Evolutionary conservation across 1,139 yeast species (phyloP).

Genomic region (Kodamaea sp.): DNA sequence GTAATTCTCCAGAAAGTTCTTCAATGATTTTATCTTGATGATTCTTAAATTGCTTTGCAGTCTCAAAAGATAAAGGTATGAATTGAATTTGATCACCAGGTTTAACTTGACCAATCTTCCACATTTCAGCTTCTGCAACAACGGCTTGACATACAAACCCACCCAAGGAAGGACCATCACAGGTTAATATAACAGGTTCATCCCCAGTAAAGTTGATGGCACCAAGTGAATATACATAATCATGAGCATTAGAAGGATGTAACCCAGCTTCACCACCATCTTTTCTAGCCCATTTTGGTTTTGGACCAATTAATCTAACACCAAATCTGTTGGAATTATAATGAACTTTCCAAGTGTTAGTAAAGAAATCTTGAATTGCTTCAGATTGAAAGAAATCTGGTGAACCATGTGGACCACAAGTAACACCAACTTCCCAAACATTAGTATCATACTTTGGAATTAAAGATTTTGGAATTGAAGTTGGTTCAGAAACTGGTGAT

Average conservation of each 20-base stretch:
- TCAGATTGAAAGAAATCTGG: constrained; percentile 90
- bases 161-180: constrained; percentile 97
- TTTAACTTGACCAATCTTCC: constrained; percentile 97
- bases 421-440: constrained; percentile 85
- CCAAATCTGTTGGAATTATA: constrained; percentile 97
- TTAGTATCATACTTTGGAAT: constrained; percentile 55
- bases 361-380: constrained; percentile 69
- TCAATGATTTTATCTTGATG: constrained; percentile 57
- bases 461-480: constrained; percentile 50
- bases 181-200: constrained; percentile 93
- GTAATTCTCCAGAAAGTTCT: constrained; percentile 38
- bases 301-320: constrained; percentile 90
- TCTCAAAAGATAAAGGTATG: constrained; percentile 66
- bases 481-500: constrained; percentile 63
- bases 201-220: constrained; percentile 98
- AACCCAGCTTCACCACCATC: constrained; percentile 98
- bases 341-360: constrained; percentile 86
- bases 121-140: constrained; percentile 92
- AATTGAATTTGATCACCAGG: constrained; percentile 87
- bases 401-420: constrained; percentile 96
- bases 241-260: constrained; percentile 97
- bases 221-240: constrained; percentile 92
- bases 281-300: constrained; percentile 93
- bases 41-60: constrained; percentile 61
- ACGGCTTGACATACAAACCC: constrained; percentile 97